Base-by-base conservation (phyloP, 2,329 filamentous ascomycete species). In the Huntiella savannae region DNA sequence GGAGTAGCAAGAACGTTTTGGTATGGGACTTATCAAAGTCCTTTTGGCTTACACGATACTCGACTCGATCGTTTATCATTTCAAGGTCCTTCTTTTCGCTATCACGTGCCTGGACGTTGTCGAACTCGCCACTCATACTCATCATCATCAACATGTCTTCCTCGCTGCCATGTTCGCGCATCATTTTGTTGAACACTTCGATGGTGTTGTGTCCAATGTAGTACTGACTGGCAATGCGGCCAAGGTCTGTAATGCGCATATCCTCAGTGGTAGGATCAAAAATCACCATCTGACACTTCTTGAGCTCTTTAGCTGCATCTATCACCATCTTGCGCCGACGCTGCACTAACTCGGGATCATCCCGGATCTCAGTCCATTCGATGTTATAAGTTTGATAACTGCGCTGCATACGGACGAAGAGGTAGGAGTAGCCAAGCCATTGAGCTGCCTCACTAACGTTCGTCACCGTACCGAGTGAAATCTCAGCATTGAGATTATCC, bases 251-350 rank as follows among this genome's bases (percentile, higher is more conserved):
- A 50, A 86, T 82, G 49, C 85, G 78, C 6, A 98, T 73, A 55
- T 95, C 88, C 54, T 95, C 88, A 11, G 48, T 49, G 0, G 88
- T 98, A 13, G 70, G 75, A 53, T 98, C 95, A 67, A 88, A 98
- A 48, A 98, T 91, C 56, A 98, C 91, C 92, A 98, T 98, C 62
- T 98, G 91, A 54, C 84, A 93, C 57, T 87, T 73, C 57, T 95
- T 87, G 38, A 98, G 65, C 4, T 84, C 82, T 38, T 79, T 72
- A 1, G 91, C 91, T 17, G 91, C 91, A 55, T 93, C 79, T 39
- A 93, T 86, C 46, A 91, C 81, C 45, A 98, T 68, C 53, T 91
- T 79, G 3, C 87, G 76, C 44, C 91, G 76, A 53, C 88, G 73
- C 56, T 91, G 81, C 2, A 95, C 85, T 19, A 98, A 71, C 49